These are phyloP conservation scores for Sisymbrium irio DNA, from an alignment of 345 rosid species.

Conservation along the genomic window DNA sequence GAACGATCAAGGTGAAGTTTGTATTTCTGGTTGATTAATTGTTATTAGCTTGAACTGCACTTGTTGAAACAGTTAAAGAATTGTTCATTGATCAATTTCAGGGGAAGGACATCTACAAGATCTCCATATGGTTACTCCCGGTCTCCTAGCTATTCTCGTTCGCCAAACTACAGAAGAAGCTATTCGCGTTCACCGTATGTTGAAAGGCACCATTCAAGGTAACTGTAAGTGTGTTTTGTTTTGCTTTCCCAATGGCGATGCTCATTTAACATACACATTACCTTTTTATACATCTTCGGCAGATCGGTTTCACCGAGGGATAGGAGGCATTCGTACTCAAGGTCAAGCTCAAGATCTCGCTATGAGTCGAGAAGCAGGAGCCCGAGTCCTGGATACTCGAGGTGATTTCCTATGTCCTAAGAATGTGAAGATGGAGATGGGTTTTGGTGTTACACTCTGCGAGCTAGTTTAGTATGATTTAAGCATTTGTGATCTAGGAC, in stretches of 20 bases:
- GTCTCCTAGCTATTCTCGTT: constrained; percentile 49
- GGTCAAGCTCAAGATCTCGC: constrained; percentile 64
- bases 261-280: background rate
- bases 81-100: constrained; percentile 14
- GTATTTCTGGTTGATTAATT: background rate
- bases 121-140: constrained; percentile 53
- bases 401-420: constrained; percentile 28
- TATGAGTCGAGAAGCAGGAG: constrained; percentile 48
- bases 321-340: constrained; percentile 46
- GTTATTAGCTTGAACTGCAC: background rate
- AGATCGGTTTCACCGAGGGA: constrained; percentile 70
- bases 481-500: background rate
- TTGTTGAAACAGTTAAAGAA: background rate
- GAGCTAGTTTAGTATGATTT: background rate
- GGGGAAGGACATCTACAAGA: constrained; percentile 46
- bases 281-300: background rate
- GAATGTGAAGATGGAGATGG: background rate
- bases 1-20: constrained; percentile 46
- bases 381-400: constrained; percentile 38
- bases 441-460: background rate
- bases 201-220: constrained; percentile 23
- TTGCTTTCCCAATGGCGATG: background rate
- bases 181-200: constrained; percentile 45
- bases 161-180: background rate
- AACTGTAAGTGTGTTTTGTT: background rate